phyloP scores from a whole-genome alignment of 78 protist species.

The slime mould (Dictyostelium discoideum) region DNA sequence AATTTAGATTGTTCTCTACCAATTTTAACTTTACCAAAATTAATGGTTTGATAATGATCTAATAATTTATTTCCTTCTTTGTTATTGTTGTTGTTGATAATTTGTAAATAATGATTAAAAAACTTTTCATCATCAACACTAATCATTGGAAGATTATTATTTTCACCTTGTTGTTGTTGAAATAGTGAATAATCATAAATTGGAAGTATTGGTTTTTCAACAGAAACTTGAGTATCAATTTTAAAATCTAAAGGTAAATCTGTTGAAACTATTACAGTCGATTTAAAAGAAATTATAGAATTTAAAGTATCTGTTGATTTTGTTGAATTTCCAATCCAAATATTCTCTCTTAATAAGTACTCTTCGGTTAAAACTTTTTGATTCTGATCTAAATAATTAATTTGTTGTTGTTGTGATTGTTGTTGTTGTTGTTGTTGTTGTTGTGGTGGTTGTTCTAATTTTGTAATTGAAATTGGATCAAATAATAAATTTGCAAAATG shows the following conservation, averaged over 20 bases:
- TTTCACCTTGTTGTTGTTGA: slow-evolving; percentile 5
- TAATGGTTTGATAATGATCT: background rate
- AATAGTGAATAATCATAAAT: background rate
- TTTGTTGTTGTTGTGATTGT: background rate
- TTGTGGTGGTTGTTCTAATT: background rate
- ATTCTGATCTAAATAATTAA: background rate
- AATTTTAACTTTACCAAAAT: slow-evolving; percentile 52
- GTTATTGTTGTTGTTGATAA: background rate
- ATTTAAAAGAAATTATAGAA: background rate
- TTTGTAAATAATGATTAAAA: background rate
- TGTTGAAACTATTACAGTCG: slow-evolving; percentile 2
- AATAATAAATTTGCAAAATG: slow-evolving; percentile 67
- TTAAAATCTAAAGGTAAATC: slow-evolving; percentile 24
- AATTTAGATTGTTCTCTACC: background rate
- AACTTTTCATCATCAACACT: background rate
- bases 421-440: background rate
- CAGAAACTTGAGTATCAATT: background rate
- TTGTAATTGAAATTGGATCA: slow-evolving; percentile 15
- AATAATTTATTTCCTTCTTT: background rate
- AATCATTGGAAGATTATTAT: background rate
- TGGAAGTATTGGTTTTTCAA: slow-evolving; percentile 23
- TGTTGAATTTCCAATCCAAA: slow-evolving; percentile 27
- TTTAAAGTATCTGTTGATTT: background rate
- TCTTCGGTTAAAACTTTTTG: slow-evolving; percentile 19
- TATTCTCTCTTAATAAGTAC: slow-evolving; percentile 11